Percentiles rank a stretch among this genome's conserved stretches.
These are phyloP conservation scores for Penicillium sp. DNA, from an alignment of 2,329 filamentous ascomycete species.

Conservation along the genomic window DNA sequence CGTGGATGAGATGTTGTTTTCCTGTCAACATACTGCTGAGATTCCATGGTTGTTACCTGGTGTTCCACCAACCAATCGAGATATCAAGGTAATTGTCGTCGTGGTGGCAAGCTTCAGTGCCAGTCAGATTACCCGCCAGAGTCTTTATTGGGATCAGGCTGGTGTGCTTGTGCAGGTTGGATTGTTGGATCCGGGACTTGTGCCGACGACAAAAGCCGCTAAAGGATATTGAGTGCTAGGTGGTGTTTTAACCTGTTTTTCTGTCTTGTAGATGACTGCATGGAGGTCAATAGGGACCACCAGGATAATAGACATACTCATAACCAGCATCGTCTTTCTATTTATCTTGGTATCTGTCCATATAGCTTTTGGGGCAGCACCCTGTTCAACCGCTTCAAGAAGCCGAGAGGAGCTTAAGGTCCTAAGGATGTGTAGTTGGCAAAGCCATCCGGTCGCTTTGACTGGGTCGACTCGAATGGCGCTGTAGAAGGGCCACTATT, in stretches of 20 bases:
- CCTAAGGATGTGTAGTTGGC: no score
- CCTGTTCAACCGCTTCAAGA: no score
- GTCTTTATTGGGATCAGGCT: conserved; percentile 64
- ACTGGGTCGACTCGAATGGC: no score
- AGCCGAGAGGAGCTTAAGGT: no score
- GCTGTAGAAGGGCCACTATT: no score
- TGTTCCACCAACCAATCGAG: conserved; percentile 54
- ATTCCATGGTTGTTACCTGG: conserved; percentile 59
- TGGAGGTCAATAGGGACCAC: background rate
- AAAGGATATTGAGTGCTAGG: background rate
- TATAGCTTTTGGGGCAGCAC: background rate
- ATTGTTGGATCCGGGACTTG: conserved; percentile 54
- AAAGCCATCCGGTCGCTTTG: no score
- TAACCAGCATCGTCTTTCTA: background rate
- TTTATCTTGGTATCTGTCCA: background rate
- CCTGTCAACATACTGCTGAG: conserved; percentile 55
- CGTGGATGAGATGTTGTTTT: conserved; percentile 58
- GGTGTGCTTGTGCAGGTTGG: conserved; percentile 61
- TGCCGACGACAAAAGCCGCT: conserved; percentile 36
- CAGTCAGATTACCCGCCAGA: conserved; percentile 47
- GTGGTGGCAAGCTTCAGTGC: conserved; percentile 47
- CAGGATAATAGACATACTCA: background rate
- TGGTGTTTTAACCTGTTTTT: no score
- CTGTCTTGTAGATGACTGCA: background rate
- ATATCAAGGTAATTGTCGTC: conserved; percentile 56